Evolutionary conservation across 495 filamentous ascomycete species (phyloP).

Genomic region (Xylaria cubensis): DNA sequence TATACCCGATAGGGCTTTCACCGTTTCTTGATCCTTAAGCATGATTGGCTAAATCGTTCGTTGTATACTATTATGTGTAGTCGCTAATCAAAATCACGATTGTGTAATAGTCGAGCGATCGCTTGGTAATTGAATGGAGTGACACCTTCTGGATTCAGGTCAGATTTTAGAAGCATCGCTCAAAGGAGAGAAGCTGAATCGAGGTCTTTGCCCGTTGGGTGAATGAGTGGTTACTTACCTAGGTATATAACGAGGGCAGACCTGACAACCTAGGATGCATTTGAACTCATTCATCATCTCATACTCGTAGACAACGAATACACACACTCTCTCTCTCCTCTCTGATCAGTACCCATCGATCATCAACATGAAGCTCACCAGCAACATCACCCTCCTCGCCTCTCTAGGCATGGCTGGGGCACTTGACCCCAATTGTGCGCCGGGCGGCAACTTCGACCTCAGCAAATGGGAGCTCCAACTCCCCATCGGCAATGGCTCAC

Average conservation of each 20-base stretch:
- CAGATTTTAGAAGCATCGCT: conserved; percentile 11
- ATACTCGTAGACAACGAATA: neutral
- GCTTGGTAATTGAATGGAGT: conserved; percentile 11
- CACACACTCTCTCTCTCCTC: neutral
- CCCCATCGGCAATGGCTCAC: conserved; percentile 42
- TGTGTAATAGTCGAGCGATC: neutral
- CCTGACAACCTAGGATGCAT: neutral
- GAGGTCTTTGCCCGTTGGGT: neutral
- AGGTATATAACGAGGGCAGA: neutral
- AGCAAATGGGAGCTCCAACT: conserved; percentile 45
- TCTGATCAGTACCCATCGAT: neutral
- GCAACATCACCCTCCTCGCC: conserved; percentile 8
- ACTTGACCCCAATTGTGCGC: conserved; percentile 42
- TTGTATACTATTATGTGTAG: conserved; percentile 9
- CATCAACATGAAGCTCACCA: conserved; percentile 8
- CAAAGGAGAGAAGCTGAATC: conserved; percentile 6
- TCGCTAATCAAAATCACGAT: neutral
- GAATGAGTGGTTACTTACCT: neutral
- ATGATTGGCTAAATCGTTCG: conserved; percentile 10
- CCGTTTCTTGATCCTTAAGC: conserved; percentile 7
- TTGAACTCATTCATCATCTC: conserved; percentile 2
- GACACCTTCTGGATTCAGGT: conserved; percentile 10
- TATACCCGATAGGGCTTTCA: neutral
- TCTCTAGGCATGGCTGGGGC: conserved; percentile 20
- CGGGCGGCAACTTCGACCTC: conserved; percentile 50